Conservation (phyloP, 495 filamentous ascomycete species). For the Parmelia sp. region DNA sequence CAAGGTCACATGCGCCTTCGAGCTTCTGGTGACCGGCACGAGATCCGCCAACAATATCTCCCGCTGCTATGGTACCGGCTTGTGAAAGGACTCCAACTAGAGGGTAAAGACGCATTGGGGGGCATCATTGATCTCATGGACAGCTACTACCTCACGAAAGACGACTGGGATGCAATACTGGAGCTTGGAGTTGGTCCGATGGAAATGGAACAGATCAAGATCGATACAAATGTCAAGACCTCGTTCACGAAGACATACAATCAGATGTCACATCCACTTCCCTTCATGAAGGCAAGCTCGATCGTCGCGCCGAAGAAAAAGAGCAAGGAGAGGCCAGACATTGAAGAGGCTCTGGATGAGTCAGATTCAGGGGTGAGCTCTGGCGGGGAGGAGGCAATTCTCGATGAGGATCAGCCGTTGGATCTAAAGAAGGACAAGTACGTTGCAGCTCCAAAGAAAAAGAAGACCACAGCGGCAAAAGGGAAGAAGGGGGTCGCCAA, state of each 20-base stretch:
- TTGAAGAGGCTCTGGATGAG: slow-evolving; percentile 93
- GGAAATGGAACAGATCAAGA: slow-evolving; percentile 62
- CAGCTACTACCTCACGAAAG: slow-evolving; percentile 90
- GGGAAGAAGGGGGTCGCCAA: slow-evolving; percentile 39
- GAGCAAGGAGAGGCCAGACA: slow-evolving; percentile 75
- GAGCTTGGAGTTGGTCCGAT: slow-evolving; percentile 87
- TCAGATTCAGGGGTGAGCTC: slow-evolving; percentile 67
- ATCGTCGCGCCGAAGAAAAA: slow-evolving; percentile 62
- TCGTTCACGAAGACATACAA: slow-evolving; percentile 92
- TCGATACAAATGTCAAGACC: slow-evolving; percentile 79
- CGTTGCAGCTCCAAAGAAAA: slow-evolving; percentile 78
- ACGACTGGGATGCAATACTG: slow-evolving; percentile 87
- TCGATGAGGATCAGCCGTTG: slow-evolving; percentile 59
- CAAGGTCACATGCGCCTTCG: slow-evolving; percentile 95
- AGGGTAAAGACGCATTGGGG: slow-evolving; percentile 68
- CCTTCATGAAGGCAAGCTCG: slow-evolving; percentile 89
- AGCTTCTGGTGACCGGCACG: slow-evolving; percentile 84
- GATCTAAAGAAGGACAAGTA: slow-evolving; percentile 95
- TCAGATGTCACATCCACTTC: slow-evolving; percentile 73
- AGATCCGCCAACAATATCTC: slow-evolving; percentile 90
- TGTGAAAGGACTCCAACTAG: slow-evolving; percentile 60
- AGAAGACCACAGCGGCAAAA: slow-evolving; percentile 33
- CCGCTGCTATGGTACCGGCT: slow-evolving; percentile 79
- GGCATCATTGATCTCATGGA: slow-evolving; percentile 91
- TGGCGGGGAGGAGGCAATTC: slow-evolving; percentile 51